Conservation (phyloP, 495 filamentous ascomycete genomes). For the Penicillium herquei region DNA sequence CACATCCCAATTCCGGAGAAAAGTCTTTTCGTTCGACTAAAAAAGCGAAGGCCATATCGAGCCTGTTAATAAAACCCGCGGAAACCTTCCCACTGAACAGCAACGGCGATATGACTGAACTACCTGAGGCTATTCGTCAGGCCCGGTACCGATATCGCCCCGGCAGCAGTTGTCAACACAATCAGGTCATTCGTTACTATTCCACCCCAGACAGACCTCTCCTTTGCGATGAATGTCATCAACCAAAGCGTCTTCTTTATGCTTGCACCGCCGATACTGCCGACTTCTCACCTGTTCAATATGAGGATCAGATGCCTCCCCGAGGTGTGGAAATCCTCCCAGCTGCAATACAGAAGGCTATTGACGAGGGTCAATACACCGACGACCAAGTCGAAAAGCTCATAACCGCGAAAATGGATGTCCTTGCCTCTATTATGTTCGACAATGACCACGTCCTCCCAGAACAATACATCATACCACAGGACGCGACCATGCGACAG, state of each 20-base stretch:
- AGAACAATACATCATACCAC: background rate
- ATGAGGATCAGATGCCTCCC: background rate
- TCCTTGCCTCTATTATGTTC: conserved; percentile 15
- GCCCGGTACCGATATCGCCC: background rate
- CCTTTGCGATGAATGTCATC: conserved; percentile 39
- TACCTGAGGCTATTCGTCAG: background rate
- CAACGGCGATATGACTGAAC: background rate
- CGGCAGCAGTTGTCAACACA: background rate
- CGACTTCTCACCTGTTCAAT: conserved; percentile 9
- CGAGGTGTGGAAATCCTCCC: conserved; percentile 21
- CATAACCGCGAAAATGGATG: conserved; percentile 35
- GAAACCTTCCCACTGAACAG: too few relatives aligned
- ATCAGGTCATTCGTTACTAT: background rate
- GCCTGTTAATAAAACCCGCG: too few relatives aligned
- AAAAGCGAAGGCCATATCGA: too few relatives aligned
- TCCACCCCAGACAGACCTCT: background rate
- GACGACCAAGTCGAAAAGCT: conserved; percentile 42
- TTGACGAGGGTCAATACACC: conserved; percentile 52
- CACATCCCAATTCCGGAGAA: too few relatives aligned
- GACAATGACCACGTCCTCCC: background rate
- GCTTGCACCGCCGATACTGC: conserved; percentile 57
- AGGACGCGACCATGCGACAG: background rate
- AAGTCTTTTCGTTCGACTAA: too few relatives aligned
- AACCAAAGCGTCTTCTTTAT: conserved; percentile 63
- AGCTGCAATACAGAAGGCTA: conserved; percentile 39